Conservation (phyloP, 1,139 yeast species). For the Blastobotrys apis region DNA sequence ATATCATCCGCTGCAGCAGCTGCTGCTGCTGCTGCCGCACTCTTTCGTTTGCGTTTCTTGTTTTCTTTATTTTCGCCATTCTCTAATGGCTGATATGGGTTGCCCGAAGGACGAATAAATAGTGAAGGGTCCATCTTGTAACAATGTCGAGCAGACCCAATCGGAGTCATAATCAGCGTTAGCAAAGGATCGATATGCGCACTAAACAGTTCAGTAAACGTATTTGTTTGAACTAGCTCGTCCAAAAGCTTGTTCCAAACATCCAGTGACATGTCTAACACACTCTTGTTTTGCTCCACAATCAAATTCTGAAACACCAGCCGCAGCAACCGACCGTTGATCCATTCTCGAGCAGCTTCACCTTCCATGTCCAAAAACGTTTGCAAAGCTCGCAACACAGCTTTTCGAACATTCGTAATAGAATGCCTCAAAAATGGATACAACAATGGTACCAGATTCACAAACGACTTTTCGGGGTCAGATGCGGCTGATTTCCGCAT, state of each 20-base stretch:
- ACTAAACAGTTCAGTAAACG: constrained; percentile 24
- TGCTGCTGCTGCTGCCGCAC: constrained; percentile 13
- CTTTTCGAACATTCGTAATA: constrained; percentile 82
- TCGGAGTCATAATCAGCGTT: constrained; percentile 80
- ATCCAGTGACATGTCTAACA: constrained; percentile 56
- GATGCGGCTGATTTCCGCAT: constrained; percentile 54
- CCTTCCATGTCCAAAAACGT: constrained; percentile 73
- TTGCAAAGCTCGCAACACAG: constrained; percentile 74
- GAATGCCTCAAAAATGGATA: constrained; percentile 94
- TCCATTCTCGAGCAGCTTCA: constrained; percentile 56
- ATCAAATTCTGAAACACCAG: constrained; percentile 80
- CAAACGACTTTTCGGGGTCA: constrained; percentile 52
- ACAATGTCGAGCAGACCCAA: constrained; percentile 86
- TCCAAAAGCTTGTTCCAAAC: constrained; percentile 58
- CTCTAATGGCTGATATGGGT: constrained; percentile 36
- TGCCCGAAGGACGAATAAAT: constrained; percentile 79
- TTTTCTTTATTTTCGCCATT: constrained; percentile 12
- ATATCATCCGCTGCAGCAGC: too few relatives aligned
- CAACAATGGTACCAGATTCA: constrained; percentile 78
- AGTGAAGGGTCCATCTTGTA: constrained; percentile 75
- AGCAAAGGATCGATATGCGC: constrained; percentile 60
- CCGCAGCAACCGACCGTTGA: constrained; percentile 65
- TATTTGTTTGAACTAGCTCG: constrained; percentile 40
- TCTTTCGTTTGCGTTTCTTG: constrained; percentile 32
- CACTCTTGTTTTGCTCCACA: constrained; percentile 80